Evolutionary conservation across 495 filamentous ascomycete genomes (phyloP).

Genomic region (Melanomma pulvis-pyrius): DNA sequence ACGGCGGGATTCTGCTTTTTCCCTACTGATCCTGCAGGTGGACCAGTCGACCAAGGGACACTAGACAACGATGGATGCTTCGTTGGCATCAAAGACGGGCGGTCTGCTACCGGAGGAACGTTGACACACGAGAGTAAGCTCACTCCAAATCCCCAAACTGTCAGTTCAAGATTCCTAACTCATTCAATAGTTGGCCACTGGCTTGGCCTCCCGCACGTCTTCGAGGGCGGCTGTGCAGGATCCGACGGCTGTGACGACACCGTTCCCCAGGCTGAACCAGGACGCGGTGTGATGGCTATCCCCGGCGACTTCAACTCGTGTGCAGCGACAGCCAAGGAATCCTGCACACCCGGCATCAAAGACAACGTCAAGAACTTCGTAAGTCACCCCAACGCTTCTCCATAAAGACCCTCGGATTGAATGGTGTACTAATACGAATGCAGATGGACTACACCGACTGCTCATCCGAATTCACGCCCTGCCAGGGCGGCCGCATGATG

Average conservation of each 20-base stretch:
- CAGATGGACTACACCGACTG: slow-evolving; percentile 37
- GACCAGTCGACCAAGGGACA: slow-evolving; percentile 12
- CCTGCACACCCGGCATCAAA: slow-evolving; percentile 50
- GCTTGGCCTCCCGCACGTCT: slow-evolving; percentile 61
- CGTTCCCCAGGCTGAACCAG: slow-evolving; percentile 53
- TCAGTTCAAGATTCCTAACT: neutral
- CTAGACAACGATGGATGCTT: slow-evolving; percentile 32
- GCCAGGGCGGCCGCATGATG: slow-evolving; percentile 32
- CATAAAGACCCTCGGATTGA: no score
- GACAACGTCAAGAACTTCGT: slow-evolving; percentile 56
- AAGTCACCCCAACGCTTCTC: no score
- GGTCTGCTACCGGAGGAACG: slow-evolving; percentile 11
- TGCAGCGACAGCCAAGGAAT: slow-evolving; percentile 53
- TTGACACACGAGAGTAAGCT: slow-evolving; percentile 26
- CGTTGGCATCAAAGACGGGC: slow-evolving; percentile 9
- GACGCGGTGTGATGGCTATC: slow-evolving; percentile 43
- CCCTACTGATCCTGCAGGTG: neutral
- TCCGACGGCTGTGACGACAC: slow-evolving; percentile 59
- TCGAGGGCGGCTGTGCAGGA: slow-evolving; percentile 50
- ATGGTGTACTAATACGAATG: neutral
- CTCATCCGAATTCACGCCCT: slow-evolving; percentile 25
- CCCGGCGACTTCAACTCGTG: slow-evolving; percentile 43
- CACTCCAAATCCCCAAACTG: neutral
- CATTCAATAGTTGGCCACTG: slow-evolving; percentile 55
- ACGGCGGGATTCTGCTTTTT: slow-evolving; percentile 25